Evolutionary conservation across 2,329 filamentous ascomycete species (phyloP).

Genomic region (Fusarium keratoplasticum): DNA sequence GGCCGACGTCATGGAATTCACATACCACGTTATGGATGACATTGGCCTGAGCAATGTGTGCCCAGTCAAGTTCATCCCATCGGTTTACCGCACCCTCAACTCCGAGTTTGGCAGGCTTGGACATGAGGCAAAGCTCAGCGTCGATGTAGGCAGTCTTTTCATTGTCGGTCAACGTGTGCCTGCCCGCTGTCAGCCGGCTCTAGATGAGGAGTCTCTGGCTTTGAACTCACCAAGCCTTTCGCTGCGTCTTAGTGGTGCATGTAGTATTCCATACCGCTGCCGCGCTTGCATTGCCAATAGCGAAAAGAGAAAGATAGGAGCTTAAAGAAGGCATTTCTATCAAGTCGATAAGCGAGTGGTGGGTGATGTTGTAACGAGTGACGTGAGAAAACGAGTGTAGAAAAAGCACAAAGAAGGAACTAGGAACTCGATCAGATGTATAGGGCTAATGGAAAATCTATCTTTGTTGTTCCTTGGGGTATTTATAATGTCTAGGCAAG

Average conservation of each 20-base stretch:
- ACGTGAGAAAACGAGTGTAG: not conserved
- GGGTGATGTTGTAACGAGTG: not conserved
- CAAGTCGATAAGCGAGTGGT: not conserved
- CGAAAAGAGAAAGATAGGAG: not conserved
- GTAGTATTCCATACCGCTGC: not conserved
- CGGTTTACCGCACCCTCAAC: slow-evolving; percentile 9
- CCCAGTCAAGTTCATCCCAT: slow-evolving; percentile 21
- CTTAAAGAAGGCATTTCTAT: not conserved
- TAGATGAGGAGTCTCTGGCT: not conserved
- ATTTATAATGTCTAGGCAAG: not conserved
- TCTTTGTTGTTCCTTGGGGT: not conserved
- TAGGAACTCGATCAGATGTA: not conserved
- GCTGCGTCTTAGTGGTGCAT: not conserved
- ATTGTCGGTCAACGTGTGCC: not conserved
- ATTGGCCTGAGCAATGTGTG: slow-evolving; percentile 13
- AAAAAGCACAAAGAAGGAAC: not conserved
- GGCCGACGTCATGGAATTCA: not conserved
- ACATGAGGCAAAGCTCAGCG: not conserved
- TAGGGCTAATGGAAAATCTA: not conserved
- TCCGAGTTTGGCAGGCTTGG: not conserved
- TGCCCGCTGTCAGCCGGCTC: not conserved
- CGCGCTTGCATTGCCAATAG: not conserved
- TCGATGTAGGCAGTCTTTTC: not conserved
- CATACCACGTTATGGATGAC: slow-evolving; percentile 25
- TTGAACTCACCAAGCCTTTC: not conserved